These are phyloP conservation scores for Fraxinus latifolia DNA, from an alignment of 305 asterid species.

Conservation along the genomic window DNA sequence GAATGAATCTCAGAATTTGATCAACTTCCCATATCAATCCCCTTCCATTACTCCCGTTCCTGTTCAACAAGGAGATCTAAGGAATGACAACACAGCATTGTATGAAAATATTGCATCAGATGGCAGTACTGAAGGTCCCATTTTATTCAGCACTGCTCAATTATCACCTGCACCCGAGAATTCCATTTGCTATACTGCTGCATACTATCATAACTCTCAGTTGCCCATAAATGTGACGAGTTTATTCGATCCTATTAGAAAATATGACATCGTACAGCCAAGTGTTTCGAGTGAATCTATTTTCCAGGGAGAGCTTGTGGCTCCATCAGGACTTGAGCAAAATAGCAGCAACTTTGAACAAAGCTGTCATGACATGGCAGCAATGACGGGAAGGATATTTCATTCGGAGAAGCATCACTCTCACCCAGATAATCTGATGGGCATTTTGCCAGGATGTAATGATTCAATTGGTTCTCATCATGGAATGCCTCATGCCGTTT, in stretches of 20 bases:
- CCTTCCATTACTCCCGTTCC: slow-evolving; percentile 35
- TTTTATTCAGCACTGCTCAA: slow-evolving; percentile 24
- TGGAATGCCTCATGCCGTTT: slow-evolving; percentile 63
- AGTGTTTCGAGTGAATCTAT: slow-evolving; percentile 34
- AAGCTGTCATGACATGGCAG: slow-evolving; percentile 31
- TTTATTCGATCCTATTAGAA: slow-evolving; percentile 25
- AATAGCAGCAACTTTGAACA: slow-evolving; percentile 27
- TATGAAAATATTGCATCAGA: slow-evolving; percentile 27
- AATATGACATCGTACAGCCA: slow-evolving; percentile 29
- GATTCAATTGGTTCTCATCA: slow-evolving; percentile 32
- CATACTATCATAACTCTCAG: slow-evolving; percentile 27
- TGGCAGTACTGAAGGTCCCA: slow-evolving; percentile 37
- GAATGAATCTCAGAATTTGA: slow-evolving; percentile 32
- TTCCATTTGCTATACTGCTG: slow-evolving; percentile 25
- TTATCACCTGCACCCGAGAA: slow-evolving; percentile 36
- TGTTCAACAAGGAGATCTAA: slow-evolving; percentile 35
- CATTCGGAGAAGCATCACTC: slow-evolving; percentile 33
- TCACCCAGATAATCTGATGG: slow-evolving; percentile 34
- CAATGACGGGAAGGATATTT: slow-evolving; percentile 29
- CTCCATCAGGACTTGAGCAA: slow-evolving; percentile 35
- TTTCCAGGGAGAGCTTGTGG: slow-evolving; percentile 31
- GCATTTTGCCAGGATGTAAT: slow-evolving; percentile 30
- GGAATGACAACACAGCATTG: slow-evolving; percentile 24
- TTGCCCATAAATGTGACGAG: slow-evolving; percentile 32
- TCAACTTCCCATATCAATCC: slow-evolving; percentile 17